These are phyloP conservation scores for Excoecaria agallocha DNA, from an alignment of 345 rosid genomes.

Conservation along the genomic window DNA sequence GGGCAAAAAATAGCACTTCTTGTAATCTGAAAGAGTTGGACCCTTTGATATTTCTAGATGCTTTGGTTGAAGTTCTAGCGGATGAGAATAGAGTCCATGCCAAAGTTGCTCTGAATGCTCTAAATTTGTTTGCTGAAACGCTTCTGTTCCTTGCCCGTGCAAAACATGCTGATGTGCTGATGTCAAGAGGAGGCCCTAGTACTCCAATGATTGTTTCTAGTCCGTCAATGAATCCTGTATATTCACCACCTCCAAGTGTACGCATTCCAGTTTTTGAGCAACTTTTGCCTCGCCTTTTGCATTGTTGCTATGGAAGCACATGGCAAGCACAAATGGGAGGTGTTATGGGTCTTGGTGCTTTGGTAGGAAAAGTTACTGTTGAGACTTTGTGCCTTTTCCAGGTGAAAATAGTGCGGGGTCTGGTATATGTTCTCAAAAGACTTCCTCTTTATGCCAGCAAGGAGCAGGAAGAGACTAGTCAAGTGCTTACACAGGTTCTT, in stretches of 20 bases:
- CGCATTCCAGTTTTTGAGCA: conserved; percentile 94
- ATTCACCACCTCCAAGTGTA: conserved; percentile 91
- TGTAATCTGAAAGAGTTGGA: conserved; percentile 85
- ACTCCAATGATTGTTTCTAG: conserved; percentile 98
- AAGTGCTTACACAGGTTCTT: conserved; percentile 95
- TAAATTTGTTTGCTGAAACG: conserved; percentile 83
- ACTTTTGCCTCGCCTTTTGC: conserved; percentile 92
- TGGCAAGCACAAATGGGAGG: conserved; percentile 99
- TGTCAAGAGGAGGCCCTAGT: conserved; percentile 89
- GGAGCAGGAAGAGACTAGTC: conserved; percentile 99
- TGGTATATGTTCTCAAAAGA: conserved; percentile 87
- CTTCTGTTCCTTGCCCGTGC: conserved; percentile 89
- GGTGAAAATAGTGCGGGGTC: conserved; percentile 78
- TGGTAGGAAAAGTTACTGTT: conserved; percentile 97
- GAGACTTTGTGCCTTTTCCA: conserved; percentile 87
- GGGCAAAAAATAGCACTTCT: conserved; percentile 57
- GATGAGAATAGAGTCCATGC: conserved; percentile 91
- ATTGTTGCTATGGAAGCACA: conserved; percentile 93
- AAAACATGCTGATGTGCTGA: conserved; percentile 77
- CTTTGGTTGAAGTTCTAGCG: conserved; percentile 89
- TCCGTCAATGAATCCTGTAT: conserved; percentile 98
- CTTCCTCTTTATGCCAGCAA: conserved; percentile 88
- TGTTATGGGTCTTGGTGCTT: conserved; percentile 94
- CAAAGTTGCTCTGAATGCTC: conserved; percentile 80
- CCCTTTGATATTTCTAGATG: conserved; percentile 84